phyloP scores from a whole-genome alignment of 2,329 filamentous ascomycete genomes.

The Pyricularia pennisetigena region DNA sequence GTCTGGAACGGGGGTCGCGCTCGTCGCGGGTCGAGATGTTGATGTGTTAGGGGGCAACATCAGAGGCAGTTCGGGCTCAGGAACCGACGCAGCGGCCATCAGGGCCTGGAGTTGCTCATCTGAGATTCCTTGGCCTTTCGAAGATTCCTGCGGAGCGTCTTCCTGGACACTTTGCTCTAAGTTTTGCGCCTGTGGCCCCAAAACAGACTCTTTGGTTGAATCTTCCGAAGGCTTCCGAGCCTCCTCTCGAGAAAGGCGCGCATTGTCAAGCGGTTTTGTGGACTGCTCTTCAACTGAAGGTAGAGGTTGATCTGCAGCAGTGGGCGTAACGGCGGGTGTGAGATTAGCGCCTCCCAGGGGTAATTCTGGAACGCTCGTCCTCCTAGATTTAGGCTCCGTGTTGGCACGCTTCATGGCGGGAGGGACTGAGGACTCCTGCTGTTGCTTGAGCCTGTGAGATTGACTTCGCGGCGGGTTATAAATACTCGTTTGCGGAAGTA shows the following conservation, averaged over 20 bases:
- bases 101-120: conserved; percentile 1
- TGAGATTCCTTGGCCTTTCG: neutral
- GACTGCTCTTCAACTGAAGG: neutral
- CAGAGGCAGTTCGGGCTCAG: conserved; percentile 4
- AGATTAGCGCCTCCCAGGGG: neutral
- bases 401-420: conserved; percentile 9
- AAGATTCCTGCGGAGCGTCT: neutral
- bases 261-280: neutral
- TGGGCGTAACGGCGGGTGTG: neutral
- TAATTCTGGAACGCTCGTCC: neutral
- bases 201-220: neutral
- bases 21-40: conserved; percentile 8
- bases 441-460: neutral
- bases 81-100: neutral
- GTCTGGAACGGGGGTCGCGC: conserved; percentile 9
- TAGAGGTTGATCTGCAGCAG: neutral
- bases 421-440: neutral
- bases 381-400: conserved; percentile 8
- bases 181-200: neutral
- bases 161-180: neutral
- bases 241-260: neutral
- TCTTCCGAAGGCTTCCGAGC: neutral
- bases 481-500: conserved; percentile 30
- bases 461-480: conserved; percentile 25
- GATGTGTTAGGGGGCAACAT: conserved; percentile 5